Evolutionary conservation across 768 basidiomycete species (phyloP), one percentile per base, ranked within the genome.

Genomic region (Candolleomyces aberdarensis): DNA sequence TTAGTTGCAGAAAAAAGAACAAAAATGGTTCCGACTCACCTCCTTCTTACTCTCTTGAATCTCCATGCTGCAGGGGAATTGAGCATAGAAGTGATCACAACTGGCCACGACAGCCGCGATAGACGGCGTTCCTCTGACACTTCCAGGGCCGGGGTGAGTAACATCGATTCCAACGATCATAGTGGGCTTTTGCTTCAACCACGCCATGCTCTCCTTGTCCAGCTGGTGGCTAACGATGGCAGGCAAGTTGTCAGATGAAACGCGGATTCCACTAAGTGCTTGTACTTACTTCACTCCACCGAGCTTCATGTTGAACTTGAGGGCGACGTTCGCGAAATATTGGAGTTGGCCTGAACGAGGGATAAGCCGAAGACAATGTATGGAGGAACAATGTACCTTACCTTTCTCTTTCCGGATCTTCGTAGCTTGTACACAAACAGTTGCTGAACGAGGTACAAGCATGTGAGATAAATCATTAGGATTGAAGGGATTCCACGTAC

Each of bases 51-150:
- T 75, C 70, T 87, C 82, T 65, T 94, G 92, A 13, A 90, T 80
- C 57, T 82, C 76, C 75, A 94, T 72, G 63, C 89, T 90, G 1
- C 85, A 88, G 0, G 92, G 92, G 72, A 80, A 93, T 55, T 92
- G 90, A 0, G 81, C 83, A 65, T 81, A 92, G 3, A 78, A 71
- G 3, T 62, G 58, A 66, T 94, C 92, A 26, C 82, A 76, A 63
- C 86, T 93, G 1, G 86, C 92, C 5, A 93, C 92, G n/a, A 93
- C 89, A 5, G 91, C 92, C 0, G 91, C 91, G 61, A 94, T 87
- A 0, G 89, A 91, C 13, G 91, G 92, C 0, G 88, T 89, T 5
- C 90, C 91, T 20, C 79, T 82, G 63, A 85, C 79, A 60, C 88
- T 90, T 1, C 87, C 87, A 5, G 85, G 86, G 19, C 91, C 88